phyloP scores from a whole-genome alignment of 2,329 filamentous ascomycete genomes.

The Akanthomyces lecanii region DNA sequence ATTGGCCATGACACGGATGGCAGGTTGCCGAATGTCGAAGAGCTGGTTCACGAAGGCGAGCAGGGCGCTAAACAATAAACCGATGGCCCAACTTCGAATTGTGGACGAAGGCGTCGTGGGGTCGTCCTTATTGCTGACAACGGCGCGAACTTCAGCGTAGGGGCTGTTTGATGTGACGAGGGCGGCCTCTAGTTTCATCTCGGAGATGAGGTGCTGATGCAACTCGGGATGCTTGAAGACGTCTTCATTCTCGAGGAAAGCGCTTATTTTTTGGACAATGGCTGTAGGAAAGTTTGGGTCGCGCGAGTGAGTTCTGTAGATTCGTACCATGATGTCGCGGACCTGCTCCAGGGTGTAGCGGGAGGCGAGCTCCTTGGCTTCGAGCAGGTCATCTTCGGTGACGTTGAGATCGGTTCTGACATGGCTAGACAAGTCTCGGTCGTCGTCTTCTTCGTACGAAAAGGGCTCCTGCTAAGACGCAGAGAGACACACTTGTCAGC shows the following conservation, averaged over 20 bases:
- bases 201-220: conserved; percentile 44
- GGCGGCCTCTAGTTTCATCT: conserved; percentile 53
- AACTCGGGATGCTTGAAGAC: conserved; percentile 41
- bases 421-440: conserved; percentile 25
- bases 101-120: conserved; percentile 47
- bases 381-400: conserved; percentile 42
- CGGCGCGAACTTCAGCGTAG: conserved; percentile 53
- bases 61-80: conserved; percentile 45
- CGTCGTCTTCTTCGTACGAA: conserved; percentile 37
- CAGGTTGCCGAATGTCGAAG: conserved; percentile 53
- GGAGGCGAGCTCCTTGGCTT: conserved; percentile 41
- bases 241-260: conserved; percentile 40
- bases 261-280: conserved; percentile 38
- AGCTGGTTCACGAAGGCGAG: conserved; percentile 53
- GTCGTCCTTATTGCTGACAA: conserved; percentile 54
- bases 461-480: conserved; percentile 30
- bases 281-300: conserved; percentile 40
- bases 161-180: conserved; percentile 53
- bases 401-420: conserved; percentile 37
- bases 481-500: neutral
- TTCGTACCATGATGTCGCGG: conserved; percentile 38
- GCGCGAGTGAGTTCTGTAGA: conserved; percentile 38
- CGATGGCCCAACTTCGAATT: conserved; percentile 51
- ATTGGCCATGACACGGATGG: conserved; percentile 50
- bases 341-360: conserved; percentile 41